A percentile compares a stretch with the other conserved stretches of the same genome.
Evolutionary conservation across 257 asterid species (phyloP).

Genomic region (Nicotiana tomentosiformis): DNA sequence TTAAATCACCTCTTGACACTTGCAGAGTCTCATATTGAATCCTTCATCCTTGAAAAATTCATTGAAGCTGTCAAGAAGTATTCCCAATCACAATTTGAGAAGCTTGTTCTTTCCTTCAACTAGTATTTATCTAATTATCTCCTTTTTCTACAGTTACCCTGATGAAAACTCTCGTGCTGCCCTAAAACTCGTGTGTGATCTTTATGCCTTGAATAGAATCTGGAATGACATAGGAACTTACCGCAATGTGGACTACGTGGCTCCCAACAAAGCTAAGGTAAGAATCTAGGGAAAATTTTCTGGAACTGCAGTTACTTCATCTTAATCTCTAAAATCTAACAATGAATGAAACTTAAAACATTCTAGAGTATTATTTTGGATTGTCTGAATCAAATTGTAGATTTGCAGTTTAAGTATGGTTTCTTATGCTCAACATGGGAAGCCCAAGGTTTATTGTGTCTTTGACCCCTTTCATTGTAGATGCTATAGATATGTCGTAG

Average conservation of each 20-base stretch:
- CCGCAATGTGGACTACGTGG: constrained; percentile 92
- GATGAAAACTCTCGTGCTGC: constrained; percentile 65
- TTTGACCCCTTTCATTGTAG: background rate
- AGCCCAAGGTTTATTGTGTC: background rate
- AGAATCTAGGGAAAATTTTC: background rate
- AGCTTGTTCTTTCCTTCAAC: background rate
- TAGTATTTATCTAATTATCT: background rate
- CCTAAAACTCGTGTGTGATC: constrained; percentile 83
- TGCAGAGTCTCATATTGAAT: constrained; percentile 92
- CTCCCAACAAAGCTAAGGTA: constrained; percentile 99
- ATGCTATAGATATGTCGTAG: background rate
- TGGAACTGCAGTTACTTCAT: background rate
- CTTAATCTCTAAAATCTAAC: background rate
- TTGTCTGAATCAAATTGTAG: background rate
- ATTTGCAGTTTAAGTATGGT: background rate
- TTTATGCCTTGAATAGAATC: constrained; percentile 88
- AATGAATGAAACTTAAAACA: background rate
- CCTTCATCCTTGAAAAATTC: constrained; percentile 77
- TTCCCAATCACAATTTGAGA: background rate
- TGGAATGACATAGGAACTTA: constrained; percentile 98
- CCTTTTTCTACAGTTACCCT: constrained; percentile 57
- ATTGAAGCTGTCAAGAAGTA: constrained; percentile 81
- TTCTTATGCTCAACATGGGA: background rate
- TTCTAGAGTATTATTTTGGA: background rate
- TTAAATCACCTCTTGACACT: constrained; percentile 91